Evolutionary conservation across 768 basidiomycete genomes (phyloP).

Genomic region (Phylloporus scabripes): DNA sequence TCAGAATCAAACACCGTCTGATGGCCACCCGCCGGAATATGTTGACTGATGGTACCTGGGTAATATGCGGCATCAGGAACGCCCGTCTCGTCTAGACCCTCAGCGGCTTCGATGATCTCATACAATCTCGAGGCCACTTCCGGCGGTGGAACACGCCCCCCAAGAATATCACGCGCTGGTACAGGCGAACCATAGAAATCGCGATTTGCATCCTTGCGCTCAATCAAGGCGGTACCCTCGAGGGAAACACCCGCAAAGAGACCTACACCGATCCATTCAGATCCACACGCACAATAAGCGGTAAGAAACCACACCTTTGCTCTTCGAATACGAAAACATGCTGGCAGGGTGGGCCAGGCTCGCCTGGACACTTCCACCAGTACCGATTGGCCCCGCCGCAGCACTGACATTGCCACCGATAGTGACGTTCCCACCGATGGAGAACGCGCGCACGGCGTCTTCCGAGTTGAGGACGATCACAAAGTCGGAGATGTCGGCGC

Average conservation of each 20-base stretch:
- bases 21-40: constrained; percentile 42
- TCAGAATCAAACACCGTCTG: constrained; percentile 77
- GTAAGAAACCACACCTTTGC: constrained; percentile 59
- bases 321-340: constrained; percentile 97
- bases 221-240: constrained; percentile 91
- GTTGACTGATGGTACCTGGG: constrained; percentile 58
- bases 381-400: constrained; percentile 88
- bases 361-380: constrained; percentile 85
- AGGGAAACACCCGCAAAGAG: constrained; percentile 92
- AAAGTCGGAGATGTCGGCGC: constrained; percentile 92
- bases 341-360: constrained; percentile 89
- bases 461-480: constrained; percentile 96
- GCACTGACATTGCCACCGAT: constrained; percentile 88
- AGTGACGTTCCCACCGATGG: constrained; percentile 91
- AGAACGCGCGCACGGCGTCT: constrained; percentile 93
- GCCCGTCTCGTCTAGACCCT: constrained; percentile 82
- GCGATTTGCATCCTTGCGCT: constrained; percentile 92
- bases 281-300: not conserved
- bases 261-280: constrained; percentile 40
- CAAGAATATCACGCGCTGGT: constrained; percentile 84
- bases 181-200: constrained; percentile 94
- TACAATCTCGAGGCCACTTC: constrained; percentile 91
- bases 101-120: constrained; percentile 95
- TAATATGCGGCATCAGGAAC: constrained; percentile 78
- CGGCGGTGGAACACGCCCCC: constrained; percentile 93